Conservation (phyloP, 192 early-diverging fungal genomes). For the Phlyctochytrium planicorne region DNA sequence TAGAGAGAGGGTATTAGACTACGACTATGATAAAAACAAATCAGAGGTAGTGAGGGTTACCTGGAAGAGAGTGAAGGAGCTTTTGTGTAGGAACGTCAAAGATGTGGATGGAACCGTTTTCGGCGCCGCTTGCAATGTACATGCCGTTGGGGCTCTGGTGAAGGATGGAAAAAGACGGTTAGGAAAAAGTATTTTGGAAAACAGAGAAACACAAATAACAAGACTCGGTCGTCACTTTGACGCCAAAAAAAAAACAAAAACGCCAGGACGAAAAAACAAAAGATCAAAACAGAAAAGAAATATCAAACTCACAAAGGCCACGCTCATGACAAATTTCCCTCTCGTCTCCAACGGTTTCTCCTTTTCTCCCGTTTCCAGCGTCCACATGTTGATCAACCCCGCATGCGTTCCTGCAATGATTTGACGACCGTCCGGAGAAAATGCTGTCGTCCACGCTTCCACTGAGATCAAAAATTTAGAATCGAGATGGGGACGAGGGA, state of each 20-base stretch:
- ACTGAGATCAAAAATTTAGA: conserved; percentile 34
- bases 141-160: conserved; percentile 72
- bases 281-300: neutral
- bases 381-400: conserved; percentile 73
- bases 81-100: conserved; percentile 72
- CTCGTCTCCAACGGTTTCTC: conserved; percentile 64
- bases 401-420: conserved; percentile 72
- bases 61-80: conserved; percentile 60
- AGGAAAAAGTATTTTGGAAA: neutral
- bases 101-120: conserved; percentile 67
- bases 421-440: conserved; percentile 70
- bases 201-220: neutral
- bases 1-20: neutral
- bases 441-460: conserved; percentile 72
- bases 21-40: neutral
- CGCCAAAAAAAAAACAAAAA: neutral
- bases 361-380: conserved; percentile 65
- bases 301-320: conserved; percentile 65
- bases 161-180: too few relatives aligned
- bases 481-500: neutral
- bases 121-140: conserved; percentile 72
- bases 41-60: conserved; percentile 11
- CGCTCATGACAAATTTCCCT: conserved; percentile 76
- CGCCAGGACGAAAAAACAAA: neutral
- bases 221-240: too few relatives aligned